Percentiles rank a stretch among this genome's conserved stretches.
Conservation (phyloP, 2,329 filamentous ascomycete genomes). For the Dothidotthia symphoricarpi region DNA sequence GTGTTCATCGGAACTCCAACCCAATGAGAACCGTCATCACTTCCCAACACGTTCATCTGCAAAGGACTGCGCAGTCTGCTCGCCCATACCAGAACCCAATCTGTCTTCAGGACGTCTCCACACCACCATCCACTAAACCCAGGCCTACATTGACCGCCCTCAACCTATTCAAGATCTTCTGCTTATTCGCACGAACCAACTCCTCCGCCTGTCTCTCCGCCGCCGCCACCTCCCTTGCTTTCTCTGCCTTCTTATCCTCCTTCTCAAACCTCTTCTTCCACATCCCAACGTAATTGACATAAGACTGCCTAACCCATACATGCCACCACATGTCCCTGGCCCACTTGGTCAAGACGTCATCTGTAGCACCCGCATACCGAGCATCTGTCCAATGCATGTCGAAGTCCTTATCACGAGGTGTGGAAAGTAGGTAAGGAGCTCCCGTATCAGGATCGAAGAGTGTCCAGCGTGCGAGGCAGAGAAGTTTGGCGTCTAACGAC, state of each 20-base stretch:
- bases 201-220: constrained; percentile 4
- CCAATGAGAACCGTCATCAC: too few species aligned
- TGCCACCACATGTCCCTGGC: constrained; percentile 24
- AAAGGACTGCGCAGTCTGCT: too few species aligned
- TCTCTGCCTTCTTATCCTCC: constrained; percentile 14
- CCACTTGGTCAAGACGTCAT: constrained; percentile 17
- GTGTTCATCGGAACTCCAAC: too few species aligned
- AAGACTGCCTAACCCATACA: constrained; percentile 24
- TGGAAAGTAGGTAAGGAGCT: constrained; percentile 9
- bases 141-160: constrained; percentile 4
- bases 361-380: constrained; percentile 8
- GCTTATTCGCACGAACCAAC: constrained; percentile 1
- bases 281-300: constrained; percentile 24
- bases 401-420: constrained; percentile 22
- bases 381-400: constrained; percentile 22
- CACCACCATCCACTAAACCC: constrained; percentile 1
- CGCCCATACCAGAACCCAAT: too few species aligned
- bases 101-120: not conserved
- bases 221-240: constrained; percentile 1
- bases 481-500: constrained; percentile 21
- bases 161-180: constrained; percentile 8
- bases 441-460: constrained; percentile 15
- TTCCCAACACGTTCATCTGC: too few species aligned
- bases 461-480: constrained; percentile 31
- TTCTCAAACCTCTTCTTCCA: constrained; percentile 25